Percentiles rank a stretch among this genome's conserved stretches.
These are phyloP conservation scores for Colletotrichum tabaci DNA, from an alignment of 2,329 filamentous ascomycete species.

Conservation along the genomic window DNA sequence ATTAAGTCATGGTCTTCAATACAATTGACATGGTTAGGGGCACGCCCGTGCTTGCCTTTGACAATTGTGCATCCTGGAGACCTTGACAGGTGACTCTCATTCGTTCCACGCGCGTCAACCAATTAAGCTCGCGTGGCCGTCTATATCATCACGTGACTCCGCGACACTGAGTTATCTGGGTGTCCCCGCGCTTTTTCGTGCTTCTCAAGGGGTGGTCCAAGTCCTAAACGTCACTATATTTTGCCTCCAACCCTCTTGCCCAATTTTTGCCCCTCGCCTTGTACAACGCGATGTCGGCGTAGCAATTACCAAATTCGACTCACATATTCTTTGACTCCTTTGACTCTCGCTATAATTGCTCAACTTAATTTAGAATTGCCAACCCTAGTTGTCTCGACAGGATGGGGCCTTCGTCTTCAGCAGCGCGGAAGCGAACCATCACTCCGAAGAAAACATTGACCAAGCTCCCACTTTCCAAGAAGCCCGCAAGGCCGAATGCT, in stretches of 20 bases:
- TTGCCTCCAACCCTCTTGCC: background rate
- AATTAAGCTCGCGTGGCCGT: background rate
- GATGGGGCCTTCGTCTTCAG: conserved; percentile 39
- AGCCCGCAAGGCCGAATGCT: conserved; percentile 65
- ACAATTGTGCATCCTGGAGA: too few species aligned
- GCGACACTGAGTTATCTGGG: conserved; percentile 13
- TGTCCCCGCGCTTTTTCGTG: conserved; percentile 30
- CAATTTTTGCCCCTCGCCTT: conserved; percentile 1
- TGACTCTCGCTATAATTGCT: background rate
- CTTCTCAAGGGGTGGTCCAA: background rate
- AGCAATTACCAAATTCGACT: background rate
- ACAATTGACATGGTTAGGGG: background rate
- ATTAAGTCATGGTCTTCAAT: background rate
- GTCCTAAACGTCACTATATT: conserved; percentile 24
- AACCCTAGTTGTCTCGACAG: background rate
- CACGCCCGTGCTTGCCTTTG: background rate
- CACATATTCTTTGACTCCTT: background rate
- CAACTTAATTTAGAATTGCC: background rate
- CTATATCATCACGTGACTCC: conserved; percentile 16
- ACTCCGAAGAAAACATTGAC: conserved; percentile 40
- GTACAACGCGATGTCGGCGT: background rate
- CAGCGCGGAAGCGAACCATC: conserved; percentile 37
- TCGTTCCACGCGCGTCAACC: background rate
- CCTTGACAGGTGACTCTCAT: background rate
- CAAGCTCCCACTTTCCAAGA: conserved; percentile 47